Base-by-base conservation (phyloP, 2,329 filamentous ascomycete species). In the Trichoderma aggressivum region DNA sequence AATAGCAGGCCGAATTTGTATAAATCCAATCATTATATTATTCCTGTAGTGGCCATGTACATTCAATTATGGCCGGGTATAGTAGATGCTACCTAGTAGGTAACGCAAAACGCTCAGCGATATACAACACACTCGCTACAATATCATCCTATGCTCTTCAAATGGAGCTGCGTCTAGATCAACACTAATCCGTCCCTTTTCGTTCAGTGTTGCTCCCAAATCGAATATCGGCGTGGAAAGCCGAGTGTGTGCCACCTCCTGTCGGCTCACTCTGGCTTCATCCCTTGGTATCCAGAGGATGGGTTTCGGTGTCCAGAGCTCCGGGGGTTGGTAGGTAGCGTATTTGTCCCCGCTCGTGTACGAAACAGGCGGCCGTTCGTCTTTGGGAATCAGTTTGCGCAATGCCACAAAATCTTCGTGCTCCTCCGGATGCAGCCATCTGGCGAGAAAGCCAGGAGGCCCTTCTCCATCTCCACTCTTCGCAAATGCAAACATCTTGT, bases 241-340 rank as follows among this genome's bases (percentile, higher is more conserved):
- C 74, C 84, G 84, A 0, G 92, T 92, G 76, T 96, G 92, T 14
- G 85, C 85, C 67, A 96, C 85, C 80, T 97, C 94, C 78, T 97
- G 92, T 76, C 86, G 86, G 68, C 90, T 93, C 55, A 97, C 88
- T 11, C 93, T 92, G 28, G 90, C 87, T 1, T 86, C 82, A 76
- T 97, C 94, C 71, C 88, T 85, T 0, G 94, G 93, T 69, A 97
- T 92, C 94, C 94, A 97, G n/a, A 97, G 84, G 34, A 93, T 82
- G 2, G 92, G 92, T 81, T 75, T 85, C 74, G 72, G 88, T 85
- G 28, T 80, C 87, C 77, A 95, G 86, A 82, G 75, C 66, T 82
- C 81, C 0, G 91, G 87, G 0, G 94, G 93, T 73, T 94, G 90
- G 80, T 88, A 94, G 63, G 92, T 86, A 12, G 85, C 83, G 78